Evolutionary conservation across 176 grass and related monocot genomes (phyloP), one percentile per base, ranked within the genome.

Genomic region (Aegilops speltoides): DNA sequence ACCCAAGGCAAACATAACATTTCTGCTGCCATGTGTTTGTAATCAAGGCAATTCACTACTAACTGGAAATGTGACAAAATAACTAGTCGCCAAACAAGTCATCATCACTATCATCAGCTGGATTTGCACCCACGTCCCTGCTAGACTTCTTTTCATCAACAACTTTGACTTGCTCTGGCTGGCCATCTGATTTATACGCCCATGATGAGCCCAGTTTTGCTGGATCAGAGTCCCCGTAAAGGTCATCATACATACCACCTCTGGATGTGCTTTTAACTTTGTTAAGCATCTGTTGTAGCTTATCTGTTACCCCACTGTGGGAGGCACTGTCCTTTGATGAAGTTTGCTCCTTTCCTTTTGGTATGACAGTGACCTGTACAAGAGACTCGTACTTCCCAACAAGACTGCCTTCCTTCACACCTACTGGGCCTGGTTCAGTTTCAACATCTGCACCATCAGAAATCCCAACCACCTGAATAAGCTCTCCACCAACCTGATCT

Each of bases 331-430:
- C 90, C 76, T 87, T 91, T 57, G 82, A 74, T 84, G 85, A 82
- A 59, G 73, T 76, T 60, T 91, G 89, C 62, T 94, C 96, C 82
- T 94, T 95, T 40, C 93, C 93, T 82, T 98, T 98, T 88, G 96
- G 96, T 86, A 98, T 88, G 73, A 98, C 76, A 75, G 92, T 98
- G 75, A 96, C 75, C 66, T 96, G 92, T 20, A 98, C 90, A 76
- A 98, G 93, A 86, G 96, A 98, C 84, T 98, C 96, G 13, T 98
- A 98, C 75, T 98, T 98, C 3, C 96, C 96, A 79, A 96, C 96
- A 79, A 98, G 93, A 89, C 90, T 96, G 69, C 96, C 96, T 88
- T 98, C 96, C 70, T 96, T 98, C 29, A 98, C 93, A 71, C 93
- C 96, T 67, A 98, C 68, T 50, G 96, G 96, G 33, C 96, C 96